phyloP scores from a whole-genome alignment of 106 monocot species.

The Dioscorea zingiberensis region DNA sequence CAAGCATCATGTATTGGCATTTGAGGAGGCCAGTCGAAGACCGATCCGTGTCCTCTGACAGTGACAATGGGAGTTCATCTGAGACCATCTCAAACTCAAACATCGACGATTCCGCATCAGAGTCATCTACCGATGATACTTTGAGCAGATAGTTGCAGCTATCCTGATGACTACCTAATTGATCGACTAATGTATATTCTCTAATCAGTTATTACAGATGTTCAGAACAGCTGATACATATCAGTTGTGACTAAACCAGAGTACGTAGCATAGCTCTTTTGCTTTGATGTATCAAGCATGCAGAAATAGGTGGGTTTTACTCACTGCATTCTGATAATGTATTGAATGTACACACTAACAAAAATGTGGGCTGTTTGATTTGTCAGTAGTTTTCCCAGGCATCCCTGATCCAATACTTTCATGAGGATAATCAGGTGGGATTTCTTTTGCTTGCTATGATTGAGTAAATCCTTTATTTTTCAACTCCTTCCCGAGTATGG shows the following conservation, averaged over 20 bases:
- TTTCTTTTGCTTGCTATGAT: no score
- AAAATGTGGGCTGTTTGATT: background rate
- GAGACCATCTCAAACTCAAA: conserved; percentile 42
- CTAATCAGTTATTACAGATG: background rate
- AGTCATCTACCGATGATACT: conserved; percentile 59
- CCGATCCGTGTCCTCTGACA: conserved; percentile 35
- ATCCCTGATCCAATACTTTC: no score
- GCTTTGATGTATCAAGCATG: no score
- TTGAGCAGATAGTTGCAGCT: conserved; percentile 19
- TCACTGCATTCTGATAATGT: background rate
- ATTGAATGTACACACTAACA: background rate
- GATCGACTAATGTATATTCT: background rate
- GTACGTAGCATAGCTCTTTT: no score
- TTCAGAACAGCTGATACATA: no score
- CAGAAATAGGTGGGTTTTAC: no score
- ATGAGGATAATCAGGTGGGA: no score
- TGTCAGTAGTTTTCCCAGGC: background rate
- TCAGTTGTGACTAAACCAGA: no score
- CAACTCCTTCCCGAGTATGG: no score
- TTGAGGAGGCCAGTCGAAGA: conserved; percentile 40
- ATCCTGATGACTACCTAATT: background rate
- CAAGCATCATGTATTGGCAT: conserved; percentile 93
- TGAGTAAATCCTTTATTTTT: no score
- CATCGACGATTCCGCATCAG: conserved; percentile 74
- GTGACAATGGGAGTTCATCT: conserved; percentile 51